Conservation (phyloP, 2,329 filamentous ascomycete species). For the Talaromyces sp. region DNA sequence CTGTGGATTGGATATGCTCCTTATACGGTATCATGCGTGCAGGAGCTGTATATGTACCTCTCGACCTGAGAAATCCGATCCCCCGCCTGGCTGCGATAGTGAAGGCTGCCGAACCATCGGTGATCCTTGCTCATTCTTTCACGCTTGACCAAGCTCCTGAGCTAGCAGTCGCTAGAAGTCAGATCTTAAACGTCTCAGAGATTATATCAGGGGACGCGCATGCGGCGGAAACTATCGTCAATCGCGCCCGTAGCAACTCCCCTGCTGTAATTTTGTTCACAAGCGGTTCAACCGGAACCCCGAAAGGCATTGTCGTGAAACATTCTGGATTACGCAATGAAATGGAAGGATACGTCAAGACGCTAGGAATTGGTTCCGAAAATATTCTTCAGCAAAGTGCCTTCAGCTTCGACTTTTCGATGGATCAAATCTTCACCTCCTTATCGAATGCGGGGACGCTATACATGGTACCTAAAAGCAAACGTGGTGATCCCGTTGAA, state of each 20-base stretch:
- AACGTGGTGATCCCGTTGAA: conserved; percentile 4
- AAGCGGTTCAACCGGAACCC: conserved; percentile 24
- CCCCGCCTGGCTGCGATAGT: conserved; percentile 30
- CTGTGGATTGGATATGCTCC: background rate
- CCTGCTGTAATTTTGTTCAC: conserved; percentile 24
- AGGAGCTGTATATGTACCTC: conserved; percentile 32
- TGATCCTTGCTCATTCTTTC: conserved; percentile 23
- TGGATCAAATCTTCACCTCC: conserved; percentile 15
- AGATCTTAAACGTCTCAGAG: no score
- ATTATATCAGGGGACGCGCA: no score
- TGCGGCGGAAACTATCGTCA: no score
- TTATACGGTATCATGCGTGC: conserved; percentile 34
- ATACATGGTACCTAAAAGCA: conserved; percentile 11
- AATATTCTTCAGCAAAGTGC: conserved; percentile 17
- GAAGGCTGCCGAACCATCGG: conserved; percentile 17
- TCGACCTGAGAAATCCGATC: conserved; percentile 34
- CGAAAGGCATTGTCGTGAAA: conserved; percentile 33
- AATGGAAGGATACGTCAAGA: conserved; percentile 16
- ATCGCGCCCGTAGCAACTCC: no score
- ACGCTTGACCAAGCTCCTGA: no score
- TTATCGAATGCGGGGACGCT: conserved; percentile 18
- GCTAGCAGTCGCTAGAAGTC: no score
- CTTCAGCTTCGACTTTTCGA: conserved; percentile 15
- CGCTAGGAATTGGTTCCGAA: conserved; percentile 11
- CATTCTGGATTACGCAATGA: conserved; percentile 21